Evolutionary conservation across 1,139 yeast genomes (phyloP), one percentile per base, ranked within the genome.

Genomic region (Pichia sp.): DNA sequence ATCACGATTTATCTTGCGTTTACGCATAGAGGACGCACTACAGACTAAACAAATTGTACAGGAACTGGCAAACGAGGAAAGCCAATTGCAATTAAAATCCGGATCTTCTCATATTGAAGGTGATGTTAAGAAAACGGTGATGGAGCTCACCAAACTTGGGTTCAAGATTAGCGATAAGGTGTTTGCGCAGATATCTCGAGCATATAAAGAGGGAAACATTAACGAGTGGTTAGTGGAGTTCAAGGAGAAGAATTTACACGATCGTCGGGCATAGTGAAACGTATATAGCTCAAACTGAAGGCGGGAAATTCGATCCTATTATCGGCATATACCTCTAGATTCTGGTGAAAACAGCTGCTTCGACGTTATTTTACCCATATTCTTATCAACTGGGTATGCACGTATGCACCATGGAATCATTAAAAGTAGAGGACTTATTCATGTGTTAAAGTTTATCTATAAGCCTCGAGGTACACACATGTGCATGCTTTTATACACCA

Each of bases 171-270:
- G 50, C 9, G 48, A 52, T 21, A 44, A 51, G 3, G 49, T 58
- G 17, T 41, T 64, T 6, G 43, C 46, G 18, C 42, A 47, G 19
- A 40, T 67, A 9, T 59, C 54, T 32, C 35, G 37, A 6, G 69
- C 72, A 1, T 50, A 58, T 27, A 30, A 36, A 23, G 55, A 54
- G 2, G 72, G 73, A 2, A 53, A 51, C 15, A 36, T 67, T 16
- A 62, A 66, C 38, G 72, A 68, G 43, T 67, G 63, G 29, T 34
- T 67, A 25, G 52, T 68, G n/a, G 60, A 62, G 18, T 43, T 64
- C 21, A 57, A 64, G 28, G 61, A 63, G 34, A 56, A 53, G 37
- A 39, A 49, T 6, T 56, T 56, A 27, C 52, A 63, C 4, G 73
- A 66, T 38, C 41, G 55, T 23, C 37, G 53, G 24, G 48, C 49